Conservation (phyloP, 2,329 filamentous ascomycete genomes). For the Diaporthe citriasiana region DNA sequence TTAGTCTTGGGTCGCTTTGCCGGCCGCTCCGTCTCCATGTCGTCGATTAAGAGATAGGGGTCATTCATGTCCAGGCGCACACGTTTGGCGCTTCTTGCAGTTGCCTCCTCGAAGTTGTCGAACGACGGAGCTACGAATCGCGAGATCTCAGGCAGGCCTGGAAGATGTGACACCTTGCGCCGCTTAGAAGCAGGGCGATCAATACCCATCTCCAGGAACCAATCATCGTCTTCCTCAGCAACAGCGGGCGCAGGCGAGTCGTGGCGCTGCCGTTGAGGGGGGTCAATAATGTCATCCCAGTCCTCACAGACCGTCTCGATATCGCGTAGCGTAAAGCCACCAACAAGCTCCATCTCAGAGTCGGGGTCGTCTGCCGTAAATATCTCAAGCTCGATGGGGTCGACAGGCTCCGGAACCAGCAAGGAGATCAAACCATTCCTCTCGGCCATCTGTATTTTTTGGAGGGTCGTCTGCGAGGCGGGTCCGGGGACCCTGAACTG, state of each 20-base stretch:
- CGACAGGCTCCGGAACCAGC: conserved; percentile 55
- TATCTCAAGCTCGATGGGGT: conserved; percentile 61
- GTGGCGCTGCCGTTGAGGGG: conserved; percentile 47
- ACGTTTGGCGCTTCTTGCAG: conserved; percentile 80
- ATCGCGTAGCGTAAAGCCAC: conserved; percentile 83
- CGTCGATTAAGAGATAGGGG: conserved; percentile 86
- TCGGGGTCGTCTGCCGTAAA: conserved; percentile 59
- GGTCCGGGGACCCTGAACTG: conserved; percentile 82
- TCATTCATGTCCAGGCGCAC: conserved; percentile 91
- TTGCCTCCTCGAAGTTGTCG: conserved; percentile 83
- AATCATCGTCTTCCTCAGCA: conserved; percentile 71
- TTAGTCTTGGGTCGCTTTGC: conserved; percentile 71
- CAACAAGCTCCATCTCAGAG: conserved; percentile 75
- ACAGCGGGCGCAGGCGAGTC: conserved; percentile 45
- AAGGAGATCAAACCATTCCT: conserved; percentile 62
- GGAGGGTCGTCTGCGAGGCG: conserved; percentile 65
- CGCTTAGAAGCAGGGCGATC: conserved; percentile 70
- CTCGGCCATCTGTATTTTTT: conserved; percentile 67
- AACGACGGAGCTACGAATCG: conserved; percentile 78
- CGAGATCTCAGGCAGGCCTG: conserved; percentile 69
- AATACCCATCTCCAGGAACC: conserved; percentile 72
- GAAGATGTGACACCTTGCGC: conserved; percentile 68
- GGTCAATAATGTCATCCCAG: conserved; percentile 78
- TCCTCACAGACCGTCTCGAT: conserved; percentile 89
- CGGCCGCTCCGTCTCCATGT: conserved; percentile 75